Conservation (phyloP, 345 rosid genomes). For the Geranium rotundifolium region DNA sequence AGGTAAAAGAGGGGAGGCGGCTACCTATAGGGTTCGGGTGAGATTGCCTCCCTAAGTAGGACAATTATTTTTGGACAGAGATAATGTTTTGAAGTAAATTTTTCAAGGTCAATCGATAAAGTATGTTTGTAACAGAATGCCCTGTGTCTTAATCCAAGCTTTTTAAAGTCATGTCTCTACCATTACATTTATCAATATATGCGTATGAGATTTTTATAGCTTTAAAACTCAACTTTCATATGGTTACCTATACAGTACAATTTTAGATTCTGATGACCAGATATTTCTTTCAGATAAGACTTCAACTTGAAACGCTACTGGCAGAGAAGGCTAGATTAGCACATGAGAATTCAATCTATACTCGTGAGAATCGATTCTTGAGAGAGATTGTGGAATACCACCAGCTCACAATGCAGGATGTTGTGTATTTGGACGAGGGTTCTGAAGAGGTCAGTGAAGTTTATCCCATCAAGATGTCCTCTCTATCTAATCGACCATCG, state of each 20-base stretch:
- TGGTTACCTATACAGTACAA: background rate
- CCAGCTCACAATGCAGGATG: constrained; percentile 93
- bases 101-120: too few relatives aligned
- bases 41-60: too few relatives aligned
- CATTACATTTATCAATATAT: background rate
- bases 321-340: constrained; percentile 97
- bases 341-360: constrained; percentile 66
- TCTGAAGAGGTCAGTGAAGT: constrained; percentile 69
- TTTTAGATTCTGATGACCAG: background rate
- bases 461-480: constrained; percentile 29
- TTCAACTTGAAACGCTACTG: constrained; percentile 86
- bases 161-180: background rate
- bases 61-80: too few relatives aligned
- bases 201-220: background rate
- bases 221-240: background rate
- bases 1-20: too few relatives aligned
- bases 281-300: constrained; percentile 51
- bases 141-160: too few relatives aligned
- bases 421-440: constrained; percentile 81
- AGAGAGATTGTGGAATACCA: constrained; percentile 96
- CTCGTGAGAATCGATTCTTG: constrained; percentile 82
- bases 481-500: constrained; percentile 32
- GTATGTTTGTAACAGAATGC: too few relatives aligned
- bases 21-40: too few relatives aligned
- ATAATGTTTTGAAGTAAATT: too few relatives aligned